Evolutionary conservation across 345 rosid species (phyloP).

Genomic region (Lenwebbia sp.): DNA sequence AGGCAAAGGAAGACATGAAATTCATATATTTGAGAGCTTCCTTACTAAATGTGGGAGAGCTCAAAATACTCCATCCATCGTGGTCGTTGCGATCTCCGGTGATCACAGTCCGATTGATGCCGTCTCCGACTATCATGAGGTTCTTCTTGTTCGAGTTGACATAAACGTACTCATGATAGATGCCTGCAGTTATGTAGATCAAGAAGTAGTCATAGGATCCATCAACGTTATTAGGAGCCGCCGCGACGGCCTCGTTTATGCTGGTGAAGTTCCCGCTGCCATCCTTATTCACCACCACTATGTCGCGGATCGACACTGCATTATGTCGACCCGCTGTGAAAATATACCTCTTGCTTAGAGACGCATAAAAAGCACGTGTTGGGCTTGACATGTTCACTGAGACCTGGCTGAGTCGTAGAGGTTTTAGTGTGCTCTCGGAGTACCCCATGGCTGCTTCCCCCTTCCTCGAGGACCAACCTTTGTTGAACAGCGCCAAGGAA

Average conservation of each 20-base stretch:
- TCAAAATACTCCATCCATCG: constrained; percentile 44
- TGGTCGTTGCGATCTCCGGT: constrained; percentile 33
- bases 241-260: constrained; percentile 34
- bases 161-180: constrained; percentile 39
- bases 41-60: constrained; percentile 50
- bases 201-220: constrained; percentile 16
- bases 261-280: constrained; percentile 27
- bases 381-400: constrained; percentile 39
- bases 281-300: constrained; percentile 29
- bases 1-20: neutral
- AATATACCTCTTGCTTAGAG: constrained; percentile 41
- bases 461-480: constrained; percentile 9
- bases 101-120: constrained; percentile 37
- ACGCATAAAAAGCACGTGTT: constrained; percentile 36
- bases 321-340: neutral
- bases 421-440: neutral
- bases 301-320: neutral
- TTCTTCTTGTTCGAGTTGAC: constrained; percentile 24
- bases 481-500: constrained; percentile 17
- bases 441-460: neutral
- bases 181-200: constrained; percentile 30
- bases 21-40: neutral
- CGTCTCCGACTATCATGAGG: constrained; percentile 47
- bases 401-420: neutral
- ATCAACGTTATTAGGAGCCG: constrained; percentile 28